phyloP scores from a whole-genome alignment of 208 protist species.

The Vickermania spadyakhi region DNA sequence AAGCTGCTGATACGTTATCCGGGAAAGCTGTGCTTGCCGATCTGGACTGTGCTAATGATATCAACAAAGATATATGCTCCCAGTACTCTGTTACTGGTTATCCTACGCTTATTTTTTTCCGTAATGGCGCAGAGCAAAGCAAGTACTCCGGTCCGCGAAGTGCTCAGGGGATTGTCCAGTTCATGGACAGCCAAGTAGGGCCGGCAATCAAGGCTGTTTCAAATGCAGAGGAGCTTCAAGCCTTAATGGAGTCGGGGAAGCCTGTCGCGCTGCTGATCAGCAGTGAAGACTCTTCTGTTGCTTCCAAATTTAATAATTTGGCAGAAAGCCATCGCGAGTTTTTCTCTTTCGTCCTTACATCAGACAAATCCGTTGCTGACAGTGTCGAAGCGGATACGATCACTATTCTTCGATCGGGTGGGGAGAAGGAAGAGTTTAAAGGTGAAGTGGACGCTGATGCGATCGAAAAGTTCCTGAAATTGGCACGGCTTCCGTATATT shows the following conservation, averaged over 20 bases:
- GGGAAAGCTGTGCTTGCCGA: constrained; percentile 49
- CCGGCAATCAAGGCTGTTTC: constrained; percentile 23
- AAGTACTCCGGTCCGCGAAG: constrained; percentile 60
- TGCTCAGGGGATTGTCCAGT: constrained; percentile 41
- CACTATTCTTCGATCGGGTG: constrained; percentile 39
- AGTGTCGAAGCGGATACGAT: constrained; percentile 50
- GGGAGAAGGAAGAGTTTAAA: constrained; percentile 35
- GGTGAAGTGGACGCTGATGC: constrained; percentile 19
- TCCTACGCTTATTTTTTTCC: constrained; percentile 80
- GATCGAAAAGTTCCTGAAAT: constrained; percentile 45
- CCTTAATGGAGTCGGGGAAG: constrained; percentile 35
- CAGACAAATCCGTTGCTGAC: constrained; percentile 29
- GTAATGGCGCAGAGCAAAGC: constrained; percentile 45
- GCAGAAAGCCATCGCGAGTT: constrained; percentile 28
- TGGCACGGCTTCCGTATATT: constrained; percentile 34
- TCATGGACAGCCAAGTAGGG: constrained; percentile 43
- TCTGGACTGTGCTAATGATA: constrained; percentile 80
- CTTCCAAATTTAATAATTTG: constrained; percentile 15
- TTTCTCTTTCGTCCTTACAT: constrained; percentile 53
- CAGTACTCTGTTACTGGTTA: constrained; percentile 69
- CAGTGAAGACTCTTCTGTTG: constrained; percentile 22
- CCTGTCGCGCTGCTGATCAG: constrained; percentile 50
- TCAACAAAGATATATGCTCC: constrained; percentile 19
- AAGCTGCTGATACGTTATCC: constrained; percentile 48
- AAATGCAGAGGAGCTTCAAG: constrained; percentile 38